Evolutionary conservation across 2,329 filamentous ascomycete species (phyloP).

Genomic region (Nemania abortiva): DNA sequence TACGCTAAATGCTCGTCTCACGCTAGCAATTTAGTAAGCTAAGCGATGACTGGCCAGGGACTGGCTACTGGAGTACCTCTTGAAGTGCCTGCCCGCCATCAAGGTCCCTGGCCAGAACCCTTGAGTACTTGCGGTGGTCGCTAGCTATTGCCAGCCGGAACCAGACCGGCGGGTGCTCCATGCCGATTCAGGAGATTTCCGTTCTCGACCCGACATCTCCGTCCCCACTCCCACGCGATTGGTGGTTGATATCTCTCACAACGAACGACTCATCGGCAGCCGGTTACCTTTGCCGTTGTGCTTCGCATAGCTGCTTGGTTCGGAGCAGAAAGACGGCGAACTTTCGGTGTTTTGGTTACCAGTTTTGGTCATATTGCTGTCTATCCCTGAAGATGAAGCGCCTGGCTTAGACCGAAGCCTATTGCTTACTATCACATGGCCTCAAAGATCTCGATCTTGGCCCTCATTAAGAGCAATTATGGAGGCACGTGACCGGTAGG

Average conservation of each 20-base stretch:
- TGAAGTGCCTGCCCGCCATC: not conserved
- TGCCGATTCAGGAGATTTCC: slow-evolving; percentile 1
- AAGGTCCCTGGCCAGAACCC: too few relatives aligned
- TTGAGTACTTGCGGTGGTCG: too few relatives aligned
- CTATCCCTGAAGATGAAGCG: not conserved
- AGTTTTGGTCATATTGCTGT: not conserved
- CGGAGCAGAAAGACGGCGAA: not conserved
- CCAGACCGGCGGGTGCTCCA: not conserved
- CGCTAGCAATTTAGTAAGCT: slow-evolving; percentile 19
- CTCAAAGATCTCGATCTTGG: not conserved
- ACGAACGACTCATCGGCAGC: not conserved
- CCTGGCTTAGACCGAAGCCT: not conserved
- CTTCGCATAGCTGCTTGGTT: not conserved
- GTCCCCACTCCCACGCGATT: not conserved
- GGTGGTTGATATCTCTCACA: not conserved
- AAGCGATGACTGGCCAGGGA: not conserved
- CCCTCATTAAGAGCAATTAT: not conserved
- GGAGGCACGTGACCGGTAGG: not conserved
- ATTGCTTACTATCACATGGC: not conserved
- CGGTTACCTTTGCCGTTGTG: not conserved
- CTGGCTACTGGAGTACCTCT: not conserved
- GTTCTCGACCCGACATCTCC: not conserved
- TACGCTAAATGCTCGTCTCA: slow-evolving; percentile 7
- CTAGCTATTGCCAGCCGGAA: not conserved
- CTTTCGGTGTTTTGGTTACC: not conserved